Conservation (phyloP, 345 rosid species). For the Eucalyptus microcorys region DNA sequence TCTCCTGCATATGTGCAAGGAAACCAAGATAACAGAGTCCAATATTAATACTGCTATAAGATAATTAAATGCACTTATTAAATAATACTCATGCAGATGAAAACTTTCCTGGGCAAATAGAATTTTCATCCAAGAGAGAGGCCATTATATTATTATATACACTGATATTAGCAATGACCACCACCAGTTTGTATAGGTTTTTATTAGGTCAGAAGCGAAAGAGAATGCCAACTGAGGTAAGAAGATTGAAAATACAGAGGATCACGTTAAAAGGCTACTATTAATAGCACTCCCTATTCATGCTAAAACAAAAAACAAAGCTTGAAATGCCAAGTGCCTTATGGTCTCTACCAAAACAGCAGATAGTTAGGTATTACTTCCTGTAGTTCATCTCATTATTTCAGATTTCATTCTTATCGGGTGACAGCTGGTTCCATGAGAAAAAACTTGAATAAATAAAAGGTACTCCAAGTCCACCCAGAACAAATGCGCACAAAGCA, state of each 20-base stretch:
- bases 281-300: not conserved
- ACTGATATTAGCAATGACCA: not conserved
- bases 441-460: not conserved
- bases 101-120: not conserved
- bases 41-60: not conserved
- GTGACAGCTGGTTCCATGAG: not conserved
- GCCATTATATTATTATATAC: not conserved
- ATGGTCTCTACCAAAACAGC: not conserved
- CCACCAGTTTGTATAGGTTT: not conserved
- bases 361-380: not conserved
- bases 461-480: not conserved
- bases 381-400: not conserved
- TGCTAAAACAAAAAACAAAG: not conserved
- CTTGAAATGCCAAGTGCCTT: not conserved
- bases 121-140: not conserved
- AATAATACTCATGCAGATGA: not conserved
- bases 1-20: constrained; percentile 28
- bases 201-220: not conserved
- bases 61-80: not conserved
- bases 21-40: not conserved
- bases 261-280: not conserved
- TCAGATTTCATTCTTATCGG: not conserved
- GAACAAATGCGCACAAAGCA: not conserved
- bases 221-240: not conserved
- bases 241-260: not conserved